Percentiles rank a stretch among this genome's conserved stretches.
These are phyloP conservation scores for Boletus insuetus DNA, from an alignment of 768 basidiomycete species.

Conservation along the genomic window DNA sequence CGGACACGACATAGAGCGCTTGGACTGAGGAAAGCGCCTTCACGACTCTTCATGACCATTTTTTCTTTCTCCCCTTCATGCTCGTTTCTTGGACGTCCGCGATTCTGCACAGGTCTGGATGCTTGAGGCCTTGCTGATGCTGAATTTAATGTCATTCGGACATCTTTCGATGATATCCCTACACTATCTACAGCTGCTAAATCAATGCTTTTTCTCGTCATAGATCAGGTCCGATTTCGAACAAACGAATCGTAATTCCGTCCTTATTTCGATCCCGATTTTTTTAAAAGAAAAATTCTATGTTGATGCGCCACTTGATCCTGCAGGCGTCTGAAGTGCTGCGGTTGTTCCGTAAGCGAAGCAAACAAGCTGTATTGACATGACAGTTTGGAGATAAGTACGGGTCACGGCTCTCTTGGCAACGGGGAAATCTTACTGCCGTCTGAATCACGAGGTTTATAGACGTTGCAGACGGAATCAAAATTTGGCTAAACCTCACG, in stretches of 20 bases:
- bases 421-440: neutral
- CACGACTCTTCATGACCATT: conserved; percentile 11
- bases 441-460: neutral
- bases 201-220: conserved; percentile 3
- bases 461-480: neutral
- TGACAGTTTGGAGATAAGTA: neutral
- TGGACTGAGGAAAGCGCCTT: neutral
- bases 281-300: no score
- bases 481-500: neutral
- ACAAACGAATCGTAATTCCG: neutral
- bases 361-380: neutral
- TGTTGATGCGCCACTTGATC: no score
- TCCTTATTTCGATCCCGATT: no score
- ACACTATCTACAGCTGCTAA: conserved; percentile 21
- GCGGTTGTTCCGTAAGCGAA: neutral
- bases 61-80: neutral
- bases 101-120: conserved; percentile 1
- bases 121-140: conserved; percentile 1
- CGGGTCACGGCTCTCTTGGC: neutral
- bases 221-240: neutral
- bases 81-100: conserved; percentile 8
- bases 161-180: conserved; percentile 29
- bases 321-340: no score
- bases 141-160: conserved; percentile 10
- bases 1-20: conserved; percentile 15